Base-by-base conservation (phyloP, 306 rosid genomes). In the Prunus padus region DNA sequence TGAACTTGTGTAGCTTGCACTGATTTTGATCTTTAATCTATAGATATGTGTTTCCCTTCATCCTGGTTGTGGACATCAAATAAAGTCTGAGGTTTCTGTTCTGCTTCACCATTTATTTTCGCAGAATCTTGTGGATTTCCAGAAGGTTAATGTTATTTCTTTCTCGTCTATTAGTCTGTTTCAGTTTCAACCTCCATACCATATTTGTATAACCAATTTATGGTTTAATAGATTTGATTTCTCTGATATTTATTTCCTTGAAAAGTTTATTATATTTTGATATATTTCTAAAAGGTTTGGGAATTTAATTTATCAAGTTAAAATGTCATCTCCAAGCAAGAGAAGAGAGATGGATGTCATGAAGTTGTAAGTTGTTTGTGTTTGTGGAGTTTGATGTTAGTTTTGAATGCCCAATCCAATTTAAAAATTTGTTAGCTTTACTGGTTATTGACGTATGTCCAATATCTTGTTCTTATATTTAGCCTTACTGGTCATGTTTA, bases 211-310 rank as follows among this genome's bases (percentile, higher is more conserved):
- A 14, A 37, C 60, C 30, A 31, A 6, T 20, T n/a, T 25, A 54
- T 54, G 28, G 45, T 54, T 70, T 50, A 51, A 28, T 30, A 69
- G 31, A 44, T 9, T 61, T 28, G 42, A 4, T 13, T 65, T 65
- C 15, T 46, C 37, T 47, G 1, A 44, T 23, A 22, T 28, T 68
- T 18, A 8, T 31, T 46, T 45, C 3, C n/a, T 11, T 72, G 51
- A 50, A 45, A 42, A 30, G 47, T 74, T 79, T 78, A 71, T 65
- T 69, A 69, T 23, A n/a, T n/a, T n/a, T n/a, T n/a, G n/a, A n/a
- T n/a, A n/a, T n/a, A n/a, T n/a, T n/a, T n/a, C n/a, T n/a, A n/a
- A n/a, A n/a, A n/a, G n/a, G n/a, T n/a, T n/a, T n/a, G n/a, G n/a
- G n/a, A n/a, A n/a, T n/a, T n/a, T n/a, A n/a, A n/a, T n/a, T n/a